Conservation (phyloP, 1,284 basidiomycete species). For the Spongispora temasekensis region DNA sequence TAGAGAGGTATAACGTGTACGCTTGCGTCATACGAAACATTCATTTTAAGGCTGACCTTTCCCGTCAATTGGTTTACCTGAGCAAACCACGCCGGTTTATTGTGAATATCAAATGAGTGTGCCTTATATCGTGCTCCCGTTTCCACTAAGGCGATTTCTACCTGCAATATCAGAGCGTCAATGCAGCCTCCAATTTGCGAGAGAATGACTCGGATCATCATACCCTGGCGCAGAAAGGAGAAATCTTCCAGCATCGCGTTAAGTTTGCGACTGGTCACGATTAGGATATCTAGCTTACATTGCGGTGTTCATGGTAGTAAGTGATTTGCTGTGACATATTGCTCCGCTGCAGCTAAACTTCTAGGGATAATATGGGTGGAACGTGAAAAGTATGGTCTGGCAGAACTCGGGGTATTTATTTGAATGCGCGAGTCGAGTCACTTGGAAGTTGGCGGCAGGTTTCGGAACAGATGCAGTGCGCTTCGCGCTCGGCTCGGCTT, state of each 20-base stretch:
- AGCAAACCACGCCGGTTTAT: slow-evolving; percentile 19
- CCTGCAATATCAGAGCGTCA: slow-evolving; percentile 3
- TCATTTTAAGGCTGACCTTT: too few species aligned
- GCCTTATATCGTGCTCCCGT: slow-evolving; percentile 10
- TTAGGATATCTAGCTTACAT: not conserved
- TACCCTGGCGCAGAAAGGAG: not conserved
- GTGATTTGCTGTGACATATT: slow-evolving; percentile 13
- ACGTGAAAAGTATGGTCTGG: too few species aligned
- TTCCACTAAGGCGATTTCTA: slow-evolving; percentile 20
- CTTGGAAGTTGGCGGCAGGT: too few species aligned
- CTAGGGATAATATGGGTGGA: too few species aligned
- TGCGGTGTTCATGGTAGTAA: slow-evolving; percentile 6
- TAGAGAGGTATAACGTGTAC: too few species aligned
- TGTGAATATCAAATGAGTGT: slow-evolving; percentile 6
- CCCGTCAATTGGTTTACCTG: slow-evolving; percentile 13
- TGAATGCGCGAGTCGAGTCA: too few species aligned
- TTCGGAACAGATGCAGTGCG: too few species aligned
- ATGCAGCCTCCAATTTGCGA: not conserved
- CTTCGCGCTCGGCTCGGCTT: too few species aligned
- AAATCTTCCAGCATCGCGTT: not conserved
- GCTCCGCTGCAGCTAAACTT: too few species aligned
- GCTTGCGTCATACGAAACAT: too few species aligned
- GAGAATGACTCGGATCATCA: not conserved
- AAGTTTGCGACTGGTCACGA: not conserved
- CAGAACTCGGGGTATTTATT: too few species aligned